Conservation (phyloP, 2,329 filamentous ascomycete genomes). For the Aureobasidium uvarum region DNA sequence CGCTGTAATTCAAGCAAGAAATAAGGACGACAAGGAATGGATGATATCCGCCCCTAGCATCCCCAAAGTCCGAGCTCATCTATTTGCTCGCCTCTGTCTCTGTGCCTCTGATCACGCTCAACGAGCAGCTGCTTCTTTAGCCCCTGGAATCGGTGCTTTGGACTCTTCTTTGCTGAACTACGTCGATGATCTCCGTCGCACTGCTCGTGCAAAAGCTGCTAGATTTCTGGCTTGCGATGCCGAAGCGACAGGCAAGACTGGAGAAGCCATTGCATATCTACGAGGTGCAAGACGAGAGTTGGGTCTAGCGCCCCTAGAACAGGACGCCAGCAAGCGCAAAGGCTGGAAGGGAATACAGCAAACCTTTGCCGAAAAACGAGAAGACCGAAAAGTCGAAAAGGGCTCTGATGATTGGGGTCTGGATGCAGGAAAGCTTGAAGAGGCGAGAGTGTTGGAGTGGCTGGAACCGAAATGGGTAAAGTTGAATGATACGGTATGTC, state of each 20-base stretch:
- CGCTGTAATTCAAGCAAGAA: constrained; percentile 74
- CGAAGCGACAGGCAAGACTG: constrained; percentile 76
- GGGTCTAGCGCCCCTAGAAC: constrained; percentile 55
- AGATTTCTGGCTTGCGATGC: constrained; percentile 89
- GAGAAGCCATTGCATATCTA: constrained; percentile 84
- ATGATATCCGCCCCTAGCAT: constrained; percentile 91
- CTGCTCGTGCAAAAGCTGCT: constrained; percentile 79
- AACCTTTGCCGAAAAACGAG: constrained; percentile 71
- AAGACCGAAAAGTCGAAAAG: constrained; percentile 76
- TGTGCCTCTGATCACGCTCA: constrained; percentile 85
- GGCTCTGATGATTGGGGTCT: constrained; percentile 66
- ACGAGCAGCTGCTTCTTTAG: constrained; percentile 60
- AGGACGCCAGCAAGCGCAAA: constrained; percentile 48
- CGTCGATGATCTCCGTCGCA: constrained; percentile 69
- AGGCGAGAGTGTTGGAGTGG: constrained; percentile 81
- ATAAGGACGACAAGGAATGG: constrained; percentile 85
- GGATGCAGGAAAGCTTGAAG: constrained; percentile 82
- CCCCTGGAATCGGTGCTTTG: constrained; percentile 50
- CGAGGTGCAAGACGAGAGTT: constrained; percentile 73
- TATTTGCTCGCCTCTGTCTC: constrained; percentile 84
- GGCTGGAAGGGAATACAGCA: constrained; percentile 67
- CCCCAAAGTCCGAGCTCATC: constrained; percentile 80
- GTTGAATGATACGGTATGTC: constrained; percentile 81
- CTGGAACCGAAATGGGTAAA: constrained; percentile 86
- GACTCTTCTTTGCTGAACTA: constrained; percentile 69